A percentile compares a stretch with the other conserved stretches of the same genome.
Conservation (phyloP, 75 land plant genomes). For the Cryptomeria japonica region DNA sequence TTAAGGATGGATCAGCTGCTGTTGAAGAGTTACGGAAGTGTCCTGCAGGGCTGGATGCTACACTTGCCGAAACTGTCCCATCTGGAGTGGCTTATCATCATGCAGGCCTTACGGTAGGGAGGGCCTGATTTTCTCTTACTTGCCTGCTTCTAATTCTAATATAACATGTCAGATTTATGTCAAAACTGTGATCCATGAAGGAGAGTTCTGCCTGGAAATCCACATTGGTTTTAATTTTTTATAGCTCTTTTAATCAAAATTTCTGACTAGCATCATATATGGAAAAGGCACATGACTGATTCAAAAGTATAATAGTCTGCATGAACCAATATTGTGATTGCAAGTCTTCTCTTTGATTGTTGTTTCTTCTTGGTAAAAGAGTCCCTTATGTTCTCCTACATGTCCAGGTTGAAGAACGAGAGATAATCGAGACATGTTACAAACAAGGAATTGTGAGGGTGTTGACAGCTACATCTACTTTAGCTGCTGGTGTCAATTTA, state of each 20-base stretch:
- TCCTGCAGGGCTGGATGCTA: constrained; percentile 90
- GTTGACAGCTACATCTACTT: constrained; percentile 94
- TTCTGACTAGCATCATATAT: neutral
- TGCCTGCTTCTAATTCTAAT: neutral
- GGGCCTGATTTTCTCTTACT: neutral
- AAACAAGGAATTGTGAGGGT: constrained; percentile 91
- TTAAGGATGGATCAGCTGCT: constrained; percentile 54
- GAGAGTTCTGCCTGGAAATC: neutral
- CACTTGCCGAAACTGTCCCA: constrained; percentile 86
- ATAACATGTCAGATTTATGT: neutral
- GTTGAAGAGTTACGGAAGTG: constrained; percentile 78
- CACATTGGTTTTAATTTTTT: neutral
- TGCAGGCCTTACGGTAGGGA: constrained; percentile 96
- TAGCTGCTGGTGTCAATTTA: constrained; percentile 98
- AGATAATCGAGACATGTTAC: constrained; percentile 92
- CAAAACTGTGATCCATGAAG: neutral
- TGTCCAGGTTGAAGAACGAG: constrained; percentile 91
- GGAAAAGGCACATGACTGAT: neutral
- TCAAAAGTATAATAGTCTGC: neutral
- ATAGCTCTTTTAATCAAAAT: neutral
- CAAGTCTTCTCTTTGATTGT: neutral
- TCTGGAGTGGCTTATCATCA: constrained; percentile 98
- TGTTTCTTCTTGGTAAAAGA: neutral
- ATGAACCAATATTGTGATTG: neutral
- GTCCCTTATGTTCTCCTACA: constrained; percentile 7